These are phyloP conservation scores for Acacia crassicarpa DNA, from an alignment of 306 rosid genomes.

Conservation along the genomic window DNA sequence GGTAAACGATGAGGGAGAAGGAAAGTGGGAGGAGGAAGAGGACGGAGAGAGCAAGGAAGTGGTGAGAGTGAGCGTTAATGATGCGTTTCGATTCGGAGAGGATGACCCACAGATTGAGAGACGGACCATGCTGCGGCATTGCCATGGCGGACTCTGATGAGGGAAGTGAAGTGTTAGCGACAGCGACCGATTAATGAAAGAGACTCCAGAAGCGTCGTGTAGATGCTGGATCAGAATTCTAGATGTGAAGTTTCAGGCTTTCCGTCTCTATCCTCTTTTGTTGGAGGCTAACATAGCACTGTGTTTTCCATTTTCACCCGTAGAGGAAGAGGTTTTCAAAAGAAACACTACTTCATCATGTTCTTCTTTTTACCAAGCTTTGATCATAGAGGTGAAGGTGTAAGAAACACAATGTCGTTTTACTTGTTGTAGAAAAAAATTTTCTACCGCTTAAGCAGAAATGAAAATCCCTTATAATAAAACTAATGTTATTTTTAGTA, in stretches of 20 bases:
- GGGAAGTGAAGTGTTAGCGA: neutral
- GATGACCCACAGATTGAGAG: slow-evolving; percentile 27
- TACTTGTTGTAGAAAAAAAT: too few relatives aligned
- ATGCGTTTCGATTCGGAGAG: slow-evolving; percentile 49
- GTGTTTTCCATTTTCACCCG: neutral
- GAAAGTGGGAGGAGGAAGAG: slow-evolving; percentile 66
- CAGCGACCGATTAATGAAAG: neutral
- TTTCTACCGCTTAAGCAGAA: too few relatives aligned
- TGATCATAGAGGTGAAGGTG: too few relatives aligned
- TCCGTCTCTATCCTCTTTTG: neutral
- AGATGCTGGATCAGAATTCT: neutral
- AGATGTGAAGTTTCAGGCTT: neutral
- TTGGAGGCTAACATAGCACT: neutral
- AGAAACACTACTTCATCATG: neutral
- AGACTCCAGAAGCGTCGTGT: neutral
- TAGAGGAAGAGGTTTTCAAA: neutral
- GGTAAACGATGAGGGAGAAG: slow-evolving; percentile 41
- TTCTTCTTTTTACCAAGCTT: too few relatives aligned
- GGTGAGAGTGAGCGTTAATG: slow-evolving; percentile 52
- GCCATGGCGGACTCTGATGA: neutral
- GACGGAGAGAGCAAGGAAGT: slow-evolving; percentile 53
- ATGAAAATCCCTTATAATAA: too few relatives aligned
- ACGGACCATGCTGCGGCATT: neutral
- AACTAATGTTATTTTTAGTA: too few relatives aligned
- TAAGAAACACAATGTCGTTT: too few relatives aligned